phyloP scores from a whole-genome alignment of 1,284 basidiomycete genomes.

The Tremellales sp. region DNA sequence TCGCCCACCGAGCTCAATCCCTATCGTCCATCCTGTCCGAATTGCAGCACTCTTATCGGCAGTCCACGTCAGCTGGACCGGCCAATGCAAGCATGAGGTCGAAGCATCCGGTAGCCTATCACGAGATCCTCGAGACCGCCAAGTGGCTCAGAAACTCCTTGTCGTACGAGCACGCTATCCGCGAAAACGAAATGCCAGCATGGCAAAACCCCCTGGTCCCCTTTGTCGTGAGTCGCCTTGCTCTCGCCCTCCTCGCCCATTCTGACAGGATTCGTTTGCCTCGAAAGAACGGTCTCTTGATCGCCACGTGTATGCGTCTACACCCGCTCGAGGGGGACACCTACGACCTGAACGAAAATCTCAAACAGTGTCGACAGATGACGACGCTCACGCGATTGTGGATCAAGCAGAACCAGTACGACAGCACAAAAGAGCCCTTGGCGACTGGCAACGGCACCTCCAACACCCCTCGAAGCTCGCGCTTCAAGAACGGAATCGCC shows the following conservation, averaged over 20 bases:
- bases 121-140: slow-evolving; percentile 15
- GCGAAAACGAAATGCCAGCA: not conserved
- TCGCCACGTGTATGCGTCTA: not conserved
- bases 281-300: not conserved
- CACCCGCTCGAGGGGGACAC: slow-evolving; percentile 6
- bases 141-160: slow-evolving; percentile 11
- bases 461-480: no score
- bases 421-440: not conserved
- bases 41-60: slow-evolving; percentile 3
- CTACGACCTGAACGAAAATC: slow-evolving; percentile 9
- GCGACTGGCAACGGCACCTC: not conserved
- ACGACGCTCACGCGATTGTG: slow-evolving; percentile 13
- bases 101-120: slow-evolving; percentile 18
- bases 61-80: no score
- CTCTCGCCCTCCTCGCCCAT: not conserved
- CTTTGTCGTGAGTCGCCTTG: slow-evolving; percentile 13
- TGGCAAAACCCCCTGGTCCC: slow-evolving; percentile 15
- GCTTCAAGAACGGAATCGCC: no score
- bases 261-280: not conserved
- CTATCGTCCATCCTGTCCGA: slow-evolving; percentile 7
- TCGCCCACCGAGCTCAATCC: slow-evolving; percentile 7
- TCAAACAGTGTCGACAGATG: slow-evolving; percentile 5
- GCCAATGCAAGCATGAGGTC: slow-evolving; percentile 1
- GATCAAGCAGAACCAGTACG: slow-evolving; percentile 5
- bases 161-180: slow-evolving; percentile 8